phyloP scores from a whole-genome alignment of 2,329 filamentous ascomycete genomes.

The Claviceps sp. region DNA sequence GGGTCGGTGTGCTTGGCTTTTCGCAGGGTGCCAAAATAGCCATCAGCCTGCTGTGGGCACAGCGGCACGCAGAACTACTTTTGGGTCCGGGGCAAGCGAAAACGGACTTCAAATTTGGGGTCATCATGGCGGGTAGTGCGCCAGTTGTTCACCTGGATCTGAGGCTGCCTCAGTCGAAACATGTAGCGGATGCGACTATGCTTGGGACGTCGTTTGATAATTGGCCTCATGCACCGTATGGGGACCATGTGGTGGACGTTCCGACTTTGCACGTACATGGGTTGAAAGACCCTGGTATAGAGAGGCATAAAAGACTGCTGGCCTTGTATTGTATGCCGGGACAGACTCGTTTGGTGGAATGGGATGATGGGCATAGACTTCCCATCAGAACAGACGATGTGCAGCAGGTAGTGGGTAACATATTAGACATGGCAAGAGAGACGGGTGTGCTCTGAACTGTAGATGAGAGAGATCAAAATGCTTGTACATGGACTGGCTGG shows the following conservation, averaged over 20 bases:
- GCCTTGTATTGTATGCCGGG: conserved; percentile 45
- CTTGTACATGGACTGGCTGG: too few relatives aligned
- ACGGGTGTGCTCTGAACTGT: conserved; percentile 3
- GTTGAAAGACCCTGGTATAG: conserved; percentile 46
- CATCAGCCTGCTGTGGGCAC: conserved; percentile 47
- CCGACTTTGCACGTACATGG: conserved; percentile 30
- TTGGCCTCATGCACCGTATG: conserved; percentile 35
- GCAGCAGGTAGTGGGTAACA: conserved; percentile 19
- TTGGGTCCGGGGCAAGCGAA: not conserved
- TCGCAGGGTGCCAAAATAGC: conserved; percentile 53
- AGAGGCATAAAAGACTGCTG: conserved; percentile 34
- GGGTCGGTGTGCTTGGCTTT: conserved; percentile 51
- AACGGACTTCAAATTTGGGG: conserved; percentile 20
- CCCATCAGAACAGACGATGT: conserved; percentile 58
- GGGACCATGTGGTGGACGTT: conserved; percentile 16
- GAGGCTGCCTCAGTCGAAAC: conserved; percentile 41
- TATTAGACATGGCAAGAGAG: conserved; percentile 14
- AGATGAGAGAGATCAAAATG: not conserved
- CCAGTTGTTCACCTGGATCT: conserved; percentile 19
- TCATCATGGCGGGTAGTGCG: conserved; percentile 22
- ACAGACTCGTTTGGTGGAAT: conserved; percentile 48
- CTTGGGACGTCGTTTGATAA: conserved; percentile 14
- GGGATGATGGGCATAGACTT: conserved; percentile 60
- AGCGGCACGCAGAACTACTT: conserved; percentile 24
- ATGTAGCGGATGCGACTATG: conserved; percentile 13